Base-by-base conservation (phyloP, 2,329 filamentous ascomycete species). In the Hyphodiscus sp. region DNA sequence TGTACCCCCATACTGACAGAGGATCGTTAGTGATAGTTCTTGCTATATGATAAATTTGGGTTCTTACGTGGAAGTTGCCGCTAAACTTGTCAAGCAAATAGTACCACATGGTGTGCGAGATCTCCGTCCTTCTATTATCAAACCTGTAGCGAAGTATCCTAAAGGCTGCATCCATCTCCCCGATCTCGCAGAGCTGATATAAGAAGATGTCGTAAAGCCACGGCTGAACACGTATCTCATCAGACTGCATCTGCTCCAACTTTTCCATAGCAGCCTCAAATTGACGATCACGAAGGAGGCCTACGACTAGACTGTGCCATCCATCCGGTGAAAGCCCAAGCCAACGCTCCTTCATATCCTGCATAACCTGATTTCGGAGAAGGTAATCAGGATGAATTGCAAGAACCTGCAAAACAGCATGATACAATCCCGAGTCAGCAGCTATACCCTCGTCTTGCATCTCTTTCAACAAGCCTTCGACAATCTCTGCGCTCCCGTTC, bases 351-450 rank as follows among this genome's bases (percentile, higher is more conserved):
- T 82, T 81, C 86, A 94, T 90, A 52, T 85, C 83, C 51, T 81
- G 73, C 41, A 96, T 73, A 2, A 96, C 77, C 38, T 85, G 77
- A 50, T 81, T 79, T 38, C 91, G 83, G 20, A 94, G 73, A 6
- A 90, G 61, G 62, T 95, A 92, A 69, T 97, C 88, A 0, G 92
- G 89, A 67, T 97, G 94, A 9, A 94, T 81, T 0, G 88, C 82
- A 20, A 96, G 75, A 66, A 86, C 83, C 68, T 83, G 81, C 41
- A 96, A 72, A 2, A 86, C 81, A 57, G 81, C 81, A 68, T 91
- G 85, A 63, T 89, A 92, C 1, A 87, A 77, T 2, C 76, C 75
- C 0, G 78, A 76, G 60, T 90, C 87, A 8, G 82, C 76, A 43
- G 80, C 72, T 45, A 96, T 74, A 0, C 75, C 76, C 43, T 77